Evolutionary conservation across 2,329 filamentous ascomycete genomes (phyloP).

Genomic region (Xylariaceae sp.): DNA sequence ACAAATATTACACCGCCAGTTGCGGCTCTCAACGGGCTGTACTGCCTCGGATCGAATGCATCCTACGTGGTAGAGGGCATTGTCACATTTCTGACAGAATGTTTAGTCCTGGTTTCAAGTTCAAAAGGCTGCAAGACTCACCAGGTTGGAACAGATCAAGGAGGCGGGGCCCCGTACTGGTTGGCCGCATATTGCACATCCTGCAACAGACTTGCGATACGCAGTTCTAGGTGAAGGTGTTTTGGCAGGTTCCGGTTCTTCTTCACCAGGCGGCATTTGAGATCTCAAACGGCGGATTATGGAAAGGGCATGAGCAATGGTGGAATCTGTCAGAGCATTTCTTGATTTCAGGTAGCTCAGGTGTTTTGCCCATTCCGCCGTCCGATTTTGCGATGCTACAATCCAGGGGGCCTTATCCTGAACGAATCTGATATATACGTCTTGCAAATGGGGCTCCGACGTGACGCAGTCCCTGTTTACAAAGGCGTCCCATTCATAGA

Average conservation of each 20-base stretch:
- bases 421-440: slow-evolving; percentile 50
- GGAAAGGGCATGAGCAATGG: slow-evolving; percentile 39
- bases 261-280: slow-evolving; percentile 22
- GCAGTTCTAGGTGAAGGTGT: slow-evolving; percentile 27
- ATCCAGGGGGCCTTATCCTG: slow-evolving; percentile 50
- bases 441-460: slow-evolving; percentile 49
- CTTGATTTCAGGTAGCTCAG: slow-evolving; percentile 47
- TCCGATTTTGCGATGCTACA: slow-evolving; percentile 42
- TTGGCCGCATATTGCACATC: slow-evolving; percentile 46
- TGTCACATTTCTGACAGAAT: slow-evolving; percentile 25
- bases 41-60: slow-evolving; percentile 39
- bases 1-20: slow-evolving; percentile 46
- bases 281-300: slow-evolving; percentile 41
- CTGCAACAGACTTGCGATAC: slow-evolving; percentile 40
- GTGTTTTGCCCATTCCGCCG: slow-evolving; percentile 54
- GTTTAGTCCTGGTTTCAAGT: slow-evolving; percentile 8
- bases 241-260: slow-evolving; percentile 19
- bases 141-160: slow-evolving; percentile 49
- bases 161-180: slow-evolving; percentile 45
- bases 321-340: slow-evolving; percentile 42
- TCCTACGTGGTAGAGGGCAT: slow-evolving; percentile 46
- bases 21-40: slow-evolving; percentile 33
- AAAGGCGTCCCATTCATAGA: slow-evolving; percentile 55
- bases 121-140: slow-evolving; percentile 28
- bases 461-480: slow-evolving; percentile 49